Evolutionary conservation across 768 basidiomycete genomes (phyloP), one percentile per base, ranked within the genome.

Genomic region (Naganishia onofrii): DNA sequence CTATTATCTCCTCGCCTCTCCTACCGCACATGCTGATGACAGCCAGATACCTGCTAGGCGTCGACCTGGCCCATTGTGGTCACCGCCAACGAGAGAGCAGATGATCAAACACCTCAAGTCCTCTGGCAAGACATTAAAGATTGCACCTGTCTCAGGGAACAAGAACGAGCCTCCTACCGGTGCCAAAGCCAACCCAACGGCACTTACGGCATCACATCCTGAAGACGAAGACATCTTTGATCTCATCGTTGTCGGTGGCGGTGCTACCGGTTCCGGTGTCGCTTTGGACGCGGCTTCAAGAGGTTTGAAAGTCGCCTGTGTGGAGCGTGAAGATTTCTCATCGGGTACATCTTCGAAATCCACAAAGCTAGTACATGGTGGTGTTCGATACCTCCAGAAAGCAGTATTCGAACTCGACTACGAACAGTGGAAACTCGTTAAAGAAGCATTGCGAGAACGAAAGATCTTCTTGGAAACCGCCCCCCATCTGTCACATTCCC

Each of bases 291-390:
- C 95, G 54, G 93, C 91, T 6, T 90, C 88, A 76, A 83, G 95
- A 68, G 94, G 96, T 0, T 84, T 99, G 53, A 91, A 88, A 78
- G 95, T 98, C 17, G 95, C 92, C 0, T 83, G 98, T 70, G 93
- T 97, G 0, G 95, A 99, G 76, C 83, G 92, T 55, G 90, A 91
- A 73, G 95, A 99, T 79, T 99, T 95, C 73, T 87, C 88, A 74
- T 86, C 91, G 28, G 94, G 92, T 91, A 96, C 95, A 0, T 95
- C 92, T 0, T 95, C 92, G 7, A 98, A 98, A 78, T 93, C 92
- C 9, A 98, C 96, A 0, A 98, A 99, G 80, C 88, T 99, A 65
- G 95, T 99, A 0, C 96, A 99, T 82, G 95, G 95, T 19, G 95
- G 95, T 46, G 95, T 98, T 2, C 88, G 95, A 0, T 99, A 99